These are phyloP conservation scores for Wickerhamomyces queroliae DNA, from an alignment of 805 yeast genomes.

Conservation along the genomic window DNA sequence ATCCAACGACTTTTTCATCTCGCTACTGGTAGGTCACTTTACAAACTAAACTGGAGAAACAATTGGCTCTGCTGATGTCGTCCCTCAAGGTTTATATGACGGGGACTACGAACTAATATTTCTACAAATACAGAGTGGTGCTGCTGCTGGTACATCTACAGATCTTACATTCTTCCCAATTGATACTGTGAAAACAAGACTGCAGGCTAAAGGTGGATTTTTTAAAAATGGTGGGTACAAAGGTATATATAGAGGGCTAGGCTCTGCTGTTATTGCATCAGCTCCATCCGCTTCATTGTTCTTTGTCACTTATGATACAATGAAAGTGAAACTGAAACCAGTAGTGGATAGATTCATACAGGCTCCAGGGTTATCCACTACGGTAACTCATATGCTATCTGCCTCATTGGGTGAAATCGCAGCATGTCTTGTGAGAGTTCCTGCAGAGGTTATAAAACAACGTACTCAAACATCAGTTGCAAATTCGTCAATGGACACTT, in stretches of 20 bases:
- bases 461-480: constrained; percentile 72
- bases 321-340: constrained; percentile 46
- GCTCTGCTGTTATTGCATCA: constrained; percentile 88
- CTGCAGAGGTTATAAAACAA: constrained; percentile 95
- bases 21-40: background rate
- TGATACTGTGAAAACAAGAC: constrained; percentile 88
- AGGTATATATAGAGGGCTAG: constrained; percentile 89
- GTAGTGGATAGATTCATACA: constrained; percentile 21
- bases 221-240: constrained; percentile 88
- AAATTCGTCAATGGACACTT: constrained; percentile 58
- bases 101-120: background rate
- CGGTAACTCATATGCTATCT: constrained; percentile 71
- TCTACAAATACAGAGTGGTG: constrained; percentile 54
- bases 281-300: constrained; percentile 85
- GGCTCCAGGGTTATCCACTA: constrained; percentile 23
- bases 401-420: constrained; percentile 90
- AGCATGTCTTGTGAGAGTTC: constrained; percentile 92
- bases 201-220: constrained; percentile 95
- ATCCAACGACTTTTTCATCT: constrained; percentile 1
- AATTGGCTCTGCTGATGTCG: background rate
- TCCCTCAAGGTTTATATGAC: background rate
- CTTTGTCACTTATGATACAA: constrained; percentile 78
- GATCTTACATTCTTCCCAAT: constrained; percentile 94
- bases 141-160: constrained; percentile 93
- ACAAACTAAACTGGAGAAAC: too few relatives aligned